Conservation (phyloP, 2,329 filamentous ascomycete genomes). For the Diaporthe caulivora region DNA sequence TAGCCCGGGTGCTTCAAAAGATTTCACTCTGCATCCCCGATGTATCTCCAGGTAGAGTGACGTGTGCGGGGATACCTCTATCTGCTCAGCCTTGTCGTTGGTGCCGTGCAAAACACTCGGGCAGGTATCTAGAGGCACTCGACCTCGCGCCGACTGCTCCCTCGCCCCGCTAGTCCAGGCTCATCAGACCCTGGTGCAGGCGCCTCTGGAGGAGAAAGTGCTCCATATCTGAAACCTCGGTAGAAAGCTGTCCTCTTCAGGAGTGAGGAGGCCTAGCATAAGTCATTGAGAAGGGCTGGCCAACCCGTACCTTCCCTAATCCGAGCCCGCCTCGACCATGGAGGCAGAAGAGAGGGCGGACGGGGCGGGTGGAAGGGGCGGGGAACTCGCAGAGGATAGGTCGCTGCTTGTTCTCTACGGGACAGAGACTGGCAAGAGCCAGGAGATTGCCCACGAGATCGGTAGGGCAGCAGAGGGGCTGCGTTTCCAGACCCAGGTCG, state of each 20-base stretch:
- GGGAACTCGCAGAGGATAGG: conserved; percentile 48
- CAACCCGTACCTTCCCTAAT: background rate
- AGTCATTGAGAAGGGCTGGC: background rate
- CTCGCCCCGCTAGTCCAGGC: background rate
- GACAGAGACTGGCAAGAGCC: conserved; percentile 93
- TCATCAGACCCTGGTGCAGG: background rate
- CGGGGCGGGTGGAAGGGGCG: background rate
- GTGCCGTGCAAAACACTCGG: background rate
- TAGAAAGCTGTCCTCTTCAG: background rate
- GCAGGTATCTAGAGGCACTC: background rate
- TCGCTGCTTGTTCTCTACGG: conserved; percentile 84
- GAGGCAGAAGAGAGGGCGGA: conserved; percentile 31
- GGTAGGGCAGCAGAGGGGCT: conserved; percentile 80
- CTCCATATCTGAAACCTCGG: background rate
- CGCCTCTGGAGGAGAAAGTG: background rate
- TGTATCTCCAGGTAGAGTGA: conserved; percentile 26
- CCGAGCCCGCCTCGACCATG: background rate
- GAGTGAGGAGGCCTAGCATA: background rate
- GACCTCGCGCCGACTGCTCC: background rate
- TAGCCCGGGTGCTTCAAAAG: conserved; percentile 9
- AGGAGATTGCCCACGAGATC: conserved; percentile 90
- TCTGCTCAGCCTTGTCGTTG: conserved; percentile 8
- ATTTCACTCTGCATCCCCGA: background rate
- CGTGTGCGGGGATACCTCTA: conserved; percentile 31
- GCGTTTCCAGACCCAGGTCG: conserved; percentile 80